Evolutionary conservation across 1,139 yeast genomes (phyloP).

Genomic region (Pneumocystis murina): DNA sequence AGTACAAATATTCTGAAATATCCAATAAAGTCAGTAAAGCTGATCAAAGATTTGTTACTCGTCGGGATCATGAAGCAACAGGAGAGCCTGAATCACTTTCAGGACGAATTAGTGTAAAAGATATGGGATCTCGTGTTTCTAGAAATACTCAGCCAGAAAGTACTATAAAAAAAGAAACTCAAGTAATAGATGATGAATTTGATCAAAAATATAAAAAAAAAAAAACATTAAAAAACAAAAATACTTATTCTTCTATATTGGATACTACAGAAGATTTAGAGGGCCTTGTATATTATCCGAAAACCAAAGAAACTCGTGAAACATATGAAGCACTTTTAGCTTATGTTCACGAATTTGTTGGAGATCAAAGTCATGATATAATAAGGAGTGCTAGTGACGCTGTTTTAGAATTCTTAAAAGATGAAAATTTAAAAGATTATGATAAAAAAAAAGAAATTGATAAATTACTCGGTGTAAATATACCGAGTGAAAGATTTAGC

Average conservation of each 20-base stretch:
- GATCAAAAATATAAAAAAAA: slow-evolving; percentile 12
- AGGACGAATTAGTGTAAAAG: slow-evolving; percentile 48
- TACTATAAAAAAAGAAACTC: slow-evolving; percentile 7
- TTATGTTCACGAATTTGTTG: slow-evolving; percentile 37
- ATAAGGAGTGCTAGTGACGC: slow-evolving; percentile 49
- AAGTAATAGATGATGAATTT: slow-evolving; percentile 2
- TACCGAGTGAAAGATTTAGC: slow-evolving; percentile 38
- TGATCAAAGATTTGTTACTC: slow-evolving; percentile 36
- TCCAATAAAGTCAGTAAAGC: slow-evolving; percentile 57
- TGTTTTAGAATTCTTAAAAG: slow-evolving; percentile 44
- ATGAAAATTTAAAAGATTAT: slow-evolving; percentile 30
- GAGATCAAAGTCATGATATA: slow-evolving; percentile 45
- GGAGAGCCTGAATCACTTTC: slow-evolving; percentile 57
- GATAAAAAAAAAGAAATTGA: slow-evolving; percentile 30
- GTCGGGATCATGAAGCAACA: slow-evolving; percentile 34
- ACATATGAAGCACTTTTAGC: slow-evolving; percentile 34
- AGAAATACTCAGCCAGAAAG: slow-evolving; percentile 8
- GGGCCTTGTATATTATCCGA: slow-evolving; percentile 37
- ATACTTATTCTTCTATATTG: slow-evolving; percentile 16
- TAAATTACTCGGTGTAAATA: slow-evolving; percentile 33
- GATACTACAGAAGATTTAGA: slow-evolving; percentile 27
- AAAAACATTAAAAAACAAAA: slow-evolving; percentile 5
- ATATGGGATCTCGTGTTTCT: slow-evolving; percentile 48
- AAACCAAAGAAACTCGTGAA: slow-evolving; percentile 31
- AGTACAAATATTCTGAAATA: slow-evolving; percentile 33